Conservation (phyloP, 2,329 filamentous ascomycete species). For the Leptographium wingfieldii region DNA sequence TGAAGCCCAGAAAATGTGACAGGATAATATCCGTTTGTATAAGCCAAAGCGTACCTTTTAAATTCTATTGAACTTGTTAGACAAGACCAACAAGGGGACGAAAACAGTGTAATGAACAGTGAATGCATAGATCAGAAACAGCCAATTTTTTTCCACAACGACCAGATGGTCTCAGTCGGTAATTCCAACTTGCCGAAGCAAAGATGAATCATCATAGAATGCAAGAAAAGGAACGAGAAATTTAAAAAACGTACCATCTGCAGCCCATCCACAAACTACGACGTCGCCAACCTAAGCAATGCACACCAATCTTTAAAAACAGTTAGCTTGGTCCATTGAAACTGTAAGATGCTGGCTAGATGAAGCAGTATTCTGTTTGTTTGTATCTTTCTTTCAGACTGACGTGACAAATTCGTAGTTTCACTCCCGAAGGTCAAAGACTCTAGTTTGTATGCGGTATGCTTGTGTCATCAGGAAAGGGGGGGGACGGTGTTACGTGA, state of each 20-base stretch:
- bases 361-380: background rate
- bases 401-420: constrained; percentile 78
- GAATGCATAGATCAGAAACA: constrained; percentile 55
- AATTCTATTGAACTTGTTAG: constrained; percentile 6
- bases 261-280: background rate
- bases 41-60: constrained; percentile 15
- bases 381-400: constrained; percentile 58
- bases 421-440: constrained; percentile 87
- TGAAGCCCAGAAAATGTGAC: background rate
- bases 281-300: background rate
- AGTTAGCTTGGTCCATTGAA: background rate
- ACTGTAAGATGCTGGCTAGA: background rate
- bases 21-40: background rate
- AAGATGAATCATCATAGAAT: constrained; percentile 53
- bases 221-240: background rate
- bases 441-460: constrained; percentile 94
- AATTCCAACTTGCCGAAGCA: constrained; percentile 79
- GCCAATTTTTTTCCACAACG: constrained; percentile 74
- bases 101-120: background rate
- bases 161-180: constrained; percentile 60
- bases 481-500: constrained; percentile 14
- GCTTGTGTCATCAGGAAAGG: constrained; percentile 63
- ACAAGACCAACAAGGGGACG: background rate
- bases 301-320: background rate
- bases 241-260: background rate